Conservation (phyloP, 306 rosid genomes). For the Sesbania bispinosa region DNA sequence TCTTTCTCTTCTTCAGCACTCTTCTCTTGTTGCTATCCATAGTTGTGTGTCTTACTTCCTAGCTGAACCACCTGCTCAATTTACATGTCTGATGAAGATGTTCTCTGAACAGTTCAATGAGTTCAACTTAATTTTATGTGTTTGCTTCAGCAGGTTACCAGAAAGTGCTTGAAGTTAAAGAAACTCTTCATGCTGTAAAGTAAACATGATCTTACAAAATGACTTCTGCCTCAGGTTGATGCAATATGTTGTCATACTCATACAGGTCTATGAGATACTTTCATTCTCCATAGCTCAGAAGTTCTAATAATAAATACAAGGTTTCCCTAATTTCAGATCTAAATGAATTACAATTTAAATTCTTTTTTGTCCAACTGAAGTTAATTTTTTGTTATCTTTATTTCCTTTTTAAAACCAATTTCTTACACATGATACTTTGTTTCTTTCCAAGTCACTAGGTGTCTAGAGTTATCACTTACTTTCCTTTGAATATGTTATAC, state of each 20-base stretch:
- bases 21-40: not conserved
- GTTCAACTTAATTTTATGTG: slow-evolving; percentile 11
- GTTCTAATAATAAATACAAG: not conserved
- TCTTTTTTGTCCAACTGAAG: not conserved
- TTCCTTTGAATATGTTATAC: slow-evolving; percentile 12
- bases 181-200: not conserved
- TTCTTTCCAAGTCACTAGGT: not conserved
- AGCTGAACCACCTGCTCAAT: not conserved
- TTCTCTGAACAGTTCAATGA: not conserved
- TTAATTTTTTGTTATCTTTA: not conserved
- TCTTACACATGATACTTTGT: not conserved
- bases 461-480: slow-evolving; percentile 17
- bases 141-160: slow-evolving; percentile 31
- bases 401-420: not conserved
- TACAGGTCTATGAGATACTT: slow-evolving; percentile 15
- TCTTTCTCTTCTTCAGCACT: slow-evolving; percentile 6
- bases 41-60: not conserved
- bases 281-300: not conserved
- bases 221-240: slow-evolving; percentile 2
- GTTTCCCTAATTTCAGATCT: not conserved
- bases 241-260: slow-evolving; percentile 13
- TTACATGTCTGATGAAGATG: slow-evolving; percentile 2
- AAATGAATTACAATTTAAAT: not conserved
- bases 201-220: slow-evolving; percentile 12
- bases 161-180: slow-evolving; percentile 18